These are phyloP conservation scores for Blastosporella zonata DNA, from an alignment of 1,284 basidiomycete genomes.

Conservation along the genomic window DNA sequence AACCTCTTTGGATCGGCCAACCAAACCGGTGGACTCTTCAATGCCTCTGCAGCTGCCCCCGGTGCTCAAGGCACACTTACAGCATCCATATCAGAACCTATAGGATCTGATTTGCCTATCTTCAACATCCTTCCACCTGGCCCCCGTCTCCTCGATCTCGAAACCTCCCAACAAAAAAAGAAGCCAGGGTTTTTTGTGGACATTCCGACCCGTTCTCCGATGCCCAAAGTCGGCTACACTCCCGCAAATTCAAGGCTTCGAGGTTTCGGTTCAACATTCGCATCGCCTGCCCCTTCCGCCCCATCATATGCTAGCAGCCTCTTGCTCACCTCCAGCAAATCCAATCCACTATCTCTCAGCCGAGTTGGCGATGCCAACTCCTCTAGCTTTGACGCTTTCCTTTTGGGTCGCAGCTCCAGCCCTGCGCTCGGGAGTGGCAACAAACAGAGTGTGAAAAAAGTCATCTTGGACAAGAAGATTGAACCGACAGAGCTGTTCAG, in stretches of 20 bases:
- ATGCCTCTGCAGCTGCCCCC: conserved; percentile 36
- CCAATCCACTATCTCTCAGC: conserved; percentile 49
- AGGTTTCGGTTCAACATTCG: conserved; percentile 54
- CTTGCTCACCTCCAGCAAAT: conserved; percentile 51
- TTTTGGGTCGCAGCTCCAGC: conserved; percentile 62
- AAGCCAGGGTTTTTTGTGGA: conserved; percentile 70
- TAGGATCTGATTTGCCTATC: conserved; percentile 79
- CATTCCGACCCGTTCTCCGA: conserved; percentile 61
- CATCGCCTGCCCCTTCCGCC: conserved; percentile 28
- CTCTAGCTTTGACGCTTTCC: conserved; percentile 37
- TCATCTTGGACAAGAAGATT: conserved; percentile 83
- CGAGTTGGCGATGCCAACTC: conserved; percentile 41
- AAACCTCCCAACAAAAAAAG: conserved; percentile 65
- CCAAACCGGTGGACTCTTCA: conserved; percentile 33
- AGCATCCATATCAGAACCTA: conserved; percentile 88
- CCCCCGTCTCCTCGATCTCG: conserved; percentile 57
- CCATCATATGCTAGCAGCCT: conserved; percentile 34
- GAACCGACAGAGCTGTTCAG: conserved; percentile 68
- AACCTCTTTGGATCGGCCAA: conserved; percentile 47
- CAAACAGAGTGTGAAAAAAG: conserved; percentile 90
- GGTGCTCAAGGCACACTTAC: conserved; percentile 59
- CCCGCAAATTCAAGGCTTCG: conserved; percentile 67
- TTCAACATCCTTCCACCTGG: conserved; percentile 72
- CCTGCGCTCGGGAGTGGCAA: conserved; percentile 66
- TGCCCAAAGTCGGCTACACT: conserved; percentile 60